Evolutionary conservation across 1,139 yeast species (phyloP), one percentile per base, ranked within the genome.

Genomic region (Taphrina communis): DNA sequence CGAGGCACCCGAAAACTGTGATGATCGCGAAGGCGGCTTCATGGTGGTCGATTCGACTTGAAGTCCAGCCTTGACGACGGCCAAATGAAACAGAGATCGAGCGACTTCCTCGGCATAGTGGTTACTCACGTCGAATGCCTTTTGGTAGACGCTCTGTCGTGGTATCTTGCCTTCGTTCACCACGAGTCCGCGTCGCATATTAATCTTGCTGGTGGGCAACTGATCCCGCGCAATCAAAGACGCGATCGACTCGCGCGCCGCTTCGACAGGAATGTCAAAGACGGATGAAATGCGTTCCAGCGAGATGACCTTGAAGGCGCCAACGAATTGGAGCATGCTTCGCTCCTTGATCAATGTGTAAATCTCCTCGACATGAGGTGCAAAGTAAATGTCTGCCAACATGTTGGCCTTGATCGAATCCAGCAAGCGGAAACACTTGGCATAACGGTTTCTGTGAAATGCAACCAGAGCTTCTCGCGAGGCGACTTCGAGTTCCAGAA

Each of bases 381-480:
- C 59, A 12, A 72, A 66, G 70, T 71, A 72, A 6, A 72, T 62
- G 51, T 72, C 74, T 50, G 72, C 72, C 62, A 68, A 17, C 65
- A 72, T 65, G 46, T 71, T 72, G 36, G 46, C 50, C 52, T 61
- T 66, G 36, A 69, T 63, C 14, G 50, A 39, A 31, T 70, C 71
- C 11, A 72, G 56, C 11, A 62, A 55, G 12, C 42, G 69, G 59
- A 70, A 68, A 7, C 69, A 61, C 11, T 69, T 53, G 17, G 61
- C 65, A 31, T 72, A 72, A 36, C 71, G 70, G 44, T 61, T 67
- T 50, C 61, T 36, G 39, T 71, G 56, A 57, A 72, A 72, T 11
- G 73, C 62, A 1, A 66, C 70, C 21, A 71, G 57, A 9, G 70
- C 58, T 12, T 68, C 68, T 19, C 70, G 66, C 19, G 71, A 63